phyloP scores from a whole-genome alignment of 345 rosid species.

The Noccaea bulbosa region DNA sequence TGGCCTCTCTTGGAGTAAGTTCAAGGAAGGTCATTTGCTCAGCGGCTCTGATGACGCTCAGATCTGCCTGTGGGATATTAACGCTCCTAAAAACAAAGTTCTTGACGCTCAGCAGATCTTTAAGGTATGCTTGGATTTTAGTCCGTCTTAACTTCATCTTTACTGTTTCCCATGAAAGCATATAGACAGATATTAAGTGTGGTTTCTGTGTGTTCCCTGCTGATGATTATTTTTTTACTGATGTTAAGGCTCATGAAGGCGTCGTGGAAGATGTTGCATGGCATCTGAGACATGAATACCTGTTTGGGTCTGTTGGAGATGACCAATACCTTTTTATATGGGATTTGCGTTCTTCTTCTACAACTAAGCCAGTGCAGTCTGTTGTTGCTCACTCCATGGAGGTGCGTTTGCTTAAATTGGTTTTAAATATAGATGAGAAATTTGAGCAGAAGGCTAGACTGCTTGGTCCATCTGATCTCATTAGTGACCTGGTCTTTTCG shows the following conservation, averaged over 20 bases:
- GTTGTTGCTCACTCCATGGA: conserved; percentile 97
- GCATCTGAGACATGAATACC: conserved; percentile 94
- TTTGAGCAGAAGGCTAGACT: neutral
- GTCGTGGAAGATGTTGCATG: conserved; percentile 99
- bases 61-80: conserved; percentile 96
- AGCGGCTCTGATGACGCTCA: conserved; percentile 99
- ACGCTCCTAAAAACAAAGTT: conserved; percentile 75
- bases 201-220: neutral
- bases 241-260: conserved; percentile 87
- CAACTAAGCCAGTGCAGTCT: conserved; percentile 76
- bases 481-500: conserved; percentile 1
- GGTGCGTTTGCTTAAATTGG: conserved; percentile 50
- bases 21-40: conserved; percentile 87
- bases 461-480: conserved; percentile 15
- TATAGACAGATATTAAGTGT: neutral
- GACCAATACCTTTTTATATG: conserved; percentile 90
- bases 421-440: neutral
- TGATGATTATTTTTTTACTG: conserved; percentile 26
- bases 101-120: conserved; percentile 88
- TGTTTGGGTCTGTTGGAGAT: conserved; percentile 99
- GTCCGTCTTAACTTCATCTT: neutral
- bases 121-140: conserved; percentile 51
- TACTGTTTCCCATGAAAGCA: conserved; percentile 4
- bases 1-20: conserved; percentile 97
- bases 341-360: conserved; percentile 84